Conservation (phyloP, 768 basidiomycete genomes). For the Inosperma sp. region DNA sequence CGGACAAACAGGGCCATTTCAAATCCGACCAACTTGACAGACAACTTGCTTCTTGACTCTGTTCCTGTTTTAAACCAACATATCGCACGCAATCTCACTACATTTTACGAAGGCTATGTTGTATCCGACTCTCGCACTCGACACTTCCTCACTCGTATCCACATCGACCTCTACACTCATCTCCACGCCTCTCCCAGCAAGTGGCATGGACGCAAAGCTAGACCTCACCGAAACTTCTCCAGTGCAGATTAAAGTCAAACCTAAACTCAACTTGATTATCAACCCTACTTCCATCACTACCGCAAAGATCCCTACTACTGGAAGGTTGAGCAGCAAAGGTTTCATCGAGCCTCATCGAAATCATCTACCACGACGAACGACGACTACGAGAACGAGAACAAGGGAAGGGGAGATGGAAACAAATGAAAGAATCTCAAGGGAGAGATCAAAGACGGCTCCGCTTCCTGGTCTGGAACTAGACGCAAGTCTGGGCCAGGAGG, state of each 20-base stretch:
- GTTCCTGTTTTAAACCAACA: too few species aligned
- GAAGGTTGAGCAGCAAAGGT: conserved; percentile 20
- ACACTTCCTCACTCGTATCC: neutral
- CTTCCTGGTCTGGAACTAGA: too few species aligned
- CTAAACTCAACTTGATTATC: neutral
- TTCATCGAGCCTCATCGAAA: conserved; percentile 20
- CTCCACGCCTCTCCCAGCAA: neutral
- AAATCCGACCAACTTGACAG: too few species aligned
- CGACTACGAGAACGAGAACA: neutral
- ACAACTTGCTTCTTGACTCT: too few species aligned
- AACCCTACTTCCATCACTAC: neutral
- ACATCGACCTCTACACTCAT: neutral
- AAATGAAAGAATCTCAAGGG: neutral
- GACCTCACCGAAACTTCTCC: neutral
- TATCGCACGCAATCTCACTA: neutral
- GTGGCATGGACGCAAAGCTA: neutral
- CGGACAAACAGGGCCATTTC: neutral
- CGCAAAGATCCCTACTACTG: neutral
- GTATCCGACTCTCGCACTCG: neutral
- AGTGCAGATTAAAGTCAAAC: neutral
- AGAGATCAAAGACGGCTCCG: neutral
- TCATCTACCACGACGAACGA: conserved; percentile 17
- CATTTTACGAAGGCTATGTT: neutral
- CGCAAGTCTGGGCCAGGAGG: too few species aligned
- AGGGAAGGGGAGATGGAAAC: neutral